These are phyloP conservation scores for Aspergillus baeticus DNA, from an alignment of 495 filamentous ascomycete species.

Conservation along the genomic window DNA sequence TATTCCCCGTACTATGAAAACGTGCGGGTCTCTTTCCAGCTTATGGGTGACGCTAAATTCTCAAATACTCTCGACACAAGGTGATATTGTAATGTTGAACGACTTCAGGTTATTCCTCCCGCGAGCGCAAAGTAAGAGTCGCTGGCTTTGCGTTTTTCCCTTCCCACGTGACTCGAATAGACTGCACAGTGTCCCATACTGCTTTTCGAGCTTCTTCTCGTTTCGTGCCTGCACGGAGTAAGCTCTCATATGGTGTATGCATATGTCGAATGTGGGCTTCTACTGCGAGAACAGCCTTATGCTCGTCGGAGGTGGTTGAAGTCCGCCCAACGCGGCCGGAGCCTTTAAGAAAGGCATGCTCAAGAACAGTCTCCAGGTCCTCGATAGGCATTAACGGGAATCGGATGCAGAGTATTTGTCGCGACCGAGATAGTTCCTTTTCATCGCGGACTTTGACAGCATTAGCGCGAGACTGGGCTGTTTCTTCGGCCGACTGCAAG, in stretches of 20 bases:
- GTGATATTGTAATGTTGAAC: not conserved
- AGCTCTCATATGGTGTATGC: conserved; percentile 45
- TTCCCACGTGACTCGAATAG: conserved; percentile 34
- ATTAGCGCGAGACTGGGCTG: conserved; percentile 38
- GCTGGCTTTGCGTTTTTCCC: conserved; percentile 14
- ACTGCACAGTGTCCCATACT: conserved; percentile 28
- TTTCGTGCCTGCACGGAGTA: conserved; percentile 29
- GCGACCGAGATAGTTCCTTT: conserved; percentile 31
- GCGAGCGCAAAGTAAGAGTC: not conserved
- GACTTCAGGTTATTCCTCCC: not conserved
- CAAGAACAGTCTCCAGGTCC: conserved; percentile 36
- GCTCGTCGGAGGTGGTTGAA: conserved; percentile 29
- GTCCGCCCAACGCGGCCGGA: conserved; percentile 51
- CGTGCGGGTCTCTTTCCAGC: too few species aligned
- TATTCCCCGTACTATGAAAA: too few species aligned
- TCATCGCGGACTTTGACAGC: conserved; percentile 37
- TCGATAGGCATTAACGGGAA: conserved; percentile 45
- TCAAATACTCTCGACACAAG: not conserved
- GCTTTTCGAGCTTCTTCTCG: conserved; percentile 25
- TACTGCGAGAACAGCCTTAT: conserved; percentile 43
- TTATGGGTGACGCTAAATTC: not conserved
- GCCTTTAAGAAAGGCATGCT: conserved; percentile 48
- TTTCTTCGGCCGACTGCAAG: conserved; percentile 28
- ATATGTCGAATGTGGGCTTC: conserved; percentile 53
- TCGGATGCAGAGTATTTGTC: conserved; percentile 29